Evolutionary conservation across 129 eudicot species (phyloP).

Genomic region (Mikania micrantha): DNA sequence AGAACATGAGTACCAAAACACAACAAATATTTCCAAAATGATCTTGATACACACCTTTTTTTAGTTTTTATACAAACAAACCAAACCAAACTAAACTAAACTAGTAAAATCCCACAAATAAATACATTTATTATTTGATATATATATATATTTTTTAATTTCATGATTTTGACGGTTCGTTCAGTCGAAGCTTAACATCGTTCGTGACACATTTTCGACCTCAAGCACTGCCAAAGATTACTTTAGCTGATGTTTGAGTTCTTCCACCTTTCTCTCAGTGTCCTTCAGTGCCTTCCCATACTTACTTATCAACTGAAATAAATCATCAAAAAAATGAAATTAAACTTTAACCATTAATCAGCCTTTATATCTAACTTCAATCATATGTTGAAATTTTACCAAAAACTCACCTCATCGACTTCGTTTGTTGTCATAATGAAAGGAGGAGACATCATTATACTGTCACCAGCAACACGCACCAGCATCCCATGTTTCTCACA

Average conservation of each 20-base stretch:
- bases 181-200: too few relatives aligned
- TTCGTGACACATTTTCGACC: not conserved
- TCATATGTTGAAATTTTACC: not conserved
- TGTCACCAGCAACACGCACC: constrained; percentile 87
- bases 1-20: too few relatives aligned
- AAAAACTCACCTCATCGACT: constrained; percentile 57
- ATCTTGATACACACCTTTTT: not conserved
- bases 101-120: too few relatives aligned
- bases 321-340: not conserved
- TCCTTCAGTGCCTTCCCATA: constrained; percentile 74
- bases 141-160: too few relatives aligned
- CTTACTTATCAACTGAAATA: constrained; percentile 41
- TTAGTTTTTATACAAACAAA: too few relatives aligned
- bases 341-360: not conserved
- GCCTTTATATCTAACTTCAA: not conserved
- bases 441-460: constrained; percentile 91
- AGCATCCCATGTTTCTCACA: constrained; percentile 93
- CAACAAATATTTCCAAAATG: not conserved
- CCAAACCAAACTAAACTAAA: too few relatives aligned
- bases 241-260: constrained; percentile 56
- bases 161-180: too few relatives aligned
- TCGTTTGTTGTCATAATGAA: constrained; percentile 56
- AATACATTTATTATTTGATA: too few relatives aligned
- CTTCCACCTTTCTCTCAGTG: constrained; percentile 68
- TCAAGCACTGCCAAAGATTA: constrained; percentile 5